A percentile compares a stretch with the other conserved stretches of the same genome.
phyloP scores from a whole-genome alignment of 306 rosid species.

The Vigna radiata region DNA sequence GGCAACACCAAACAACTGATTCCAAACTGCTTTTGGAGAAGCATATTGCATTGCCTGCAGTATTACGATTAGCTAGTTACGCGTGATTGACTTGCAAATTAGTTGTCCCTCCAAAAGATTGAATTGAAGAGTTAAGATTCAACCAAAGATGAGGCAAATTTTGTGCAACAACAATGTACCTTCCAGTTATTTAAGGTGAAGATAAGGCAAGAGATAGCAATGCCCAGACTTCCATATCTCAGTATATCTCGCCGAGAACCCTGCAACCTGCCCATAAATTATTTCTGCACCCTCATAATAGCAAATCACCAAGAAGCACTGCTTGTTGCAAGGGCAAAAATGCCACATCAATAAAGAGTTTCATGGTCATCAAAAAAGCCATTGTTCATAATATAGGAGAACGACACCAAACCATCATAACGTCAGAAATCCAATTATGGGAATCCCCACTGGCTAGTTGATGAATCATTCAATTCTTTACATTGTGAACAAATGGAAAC shows the following conservation, averaged over 20 bases:
- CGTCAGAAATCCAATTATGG: constrained; percentile 28
- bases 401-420: constrained; percentile 22
- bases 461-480: constrained; percentile 14
- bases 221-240: constrained; percentile 91
- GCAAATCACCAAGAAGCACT: constrained; percentile 39
- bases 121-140: constrained; percentile 13
- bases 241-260: constrained; percentile 90
- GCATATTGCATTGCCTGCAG: constrained; percentile 93
- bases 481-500: constrained; percentile 15
- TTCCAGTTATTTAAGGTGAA: constrained; percentile 86
- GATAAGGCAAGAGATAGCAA: constrained; percentile 83
- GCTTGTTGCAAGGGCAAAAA: constrained; percentile 18
- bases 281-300: constrained; percentile 66
- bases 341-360: constrained; percentile 28
- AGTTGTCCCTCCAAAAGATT: constrained; percentile 23
- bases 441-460: constrained; percentile 24
- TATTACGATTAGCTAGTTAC: constrained; percentile 31
- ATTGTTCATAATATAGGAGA: constrained; percentile 25
- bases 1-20: constrained; percentile 71
- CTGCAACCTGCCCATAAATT: constrained; percentile 92
- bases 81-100: constrained; percentile 23
- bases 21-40: constrained; percentile 94
- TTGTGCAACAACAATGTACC: constrained; percentile 56
- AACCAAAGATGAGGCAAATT: constrained; percentile 28
- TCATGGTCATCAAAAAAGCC: constrained; percentile 28